Evolutionary conservation across 495 filamentous ascomycete genomes (phyloP), one percentile per base, ranked within the genome.

Genomic region (Sporormia fimetaria): DNA sequence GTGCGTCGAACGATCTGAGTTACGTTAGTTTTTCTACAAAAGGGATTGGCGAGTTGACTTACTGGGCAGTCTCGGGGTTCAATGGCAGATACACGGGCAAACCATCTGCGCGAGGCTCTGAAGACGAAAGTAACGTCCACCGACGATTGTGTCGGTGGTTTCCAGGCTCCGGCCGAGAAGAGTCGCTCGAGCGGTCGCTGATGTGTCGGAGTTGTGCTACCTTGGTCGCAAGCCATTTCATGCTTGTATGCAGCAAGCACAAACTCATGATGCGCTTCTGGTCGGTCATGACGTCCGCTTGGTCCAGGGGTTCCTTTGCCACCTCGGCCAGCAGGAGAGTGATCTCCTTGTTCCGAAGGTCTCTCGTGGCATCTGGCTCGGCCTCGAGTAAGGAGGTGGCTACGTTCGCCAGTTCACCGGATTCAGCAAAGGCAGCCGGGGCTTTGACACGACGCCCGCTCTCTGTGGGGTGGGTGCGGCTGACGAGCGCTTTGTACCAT

Each of bases 141-240:
- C 87, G 74, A 35, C 81, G 78, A 21, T 53, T 35, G 36, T 65
- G 61, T 14, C 63, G 57, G 17, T 59, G 57, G 21, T 59, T 64
- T 6, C 61, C 55, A 5, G 66, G 55, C 15, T 62, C 61, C 17
- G 60, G 53, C 4, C 60, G 56, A 3, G 61, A 62, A 16, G 62
- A 48, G 24, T 76, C 72, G 3, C 64, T 53, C 2, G 62, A 47
- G 9, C 46, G 50, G 24, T 61, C 54, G 34, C 57, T 82, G 46
- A 93, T 80, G 47, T 81, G 76, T 17, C 88, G 76, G 25, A 96
- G 69, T 37, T 81, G 69, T 9, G 66, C 56, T 12, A 94, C 72
- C 58, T 85, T 85, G 51, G 74, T 79, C 39, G 81, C 78, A 17
- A 98, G 77, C 90, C 90, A 98, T 71, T 90, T 83, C 87, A 94